Evolutionary conservation across 2,329 filamentous ascomycete genomes (phyloP), one percentile per base, ranked within the genome.

Genomic region (Fusarium sp.): DNA sequence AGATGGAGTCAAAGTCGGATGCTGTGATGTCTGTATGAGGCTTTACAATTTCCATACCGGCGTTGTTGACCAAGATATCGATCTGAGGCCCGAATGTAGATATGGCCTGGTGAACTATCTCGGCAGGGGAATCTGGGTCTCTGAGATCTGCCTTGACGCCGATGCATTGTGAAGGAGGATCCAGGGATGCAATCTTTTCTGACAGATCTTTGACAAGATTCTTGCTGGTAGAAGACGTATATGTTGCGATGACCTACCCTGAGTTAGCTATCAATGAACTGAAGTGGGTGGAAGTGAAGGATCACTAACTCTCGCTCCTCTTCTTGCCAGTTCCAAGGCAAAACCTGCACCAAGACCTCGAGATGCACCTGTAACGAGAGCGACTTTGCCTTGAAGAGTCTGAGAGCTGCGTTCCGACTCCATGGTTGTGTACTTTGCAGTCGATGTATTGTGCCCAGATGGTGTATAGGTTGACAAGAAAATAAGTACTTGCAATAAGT

Each of bases 311-410:
- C 47, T 65, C 6, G 56, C 61, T 11, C 61, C 61, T 46, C 61
- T 58, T 31, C 19, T 32, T n/a, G 61, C 61, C 7, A 64, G 26
- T 22, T 64, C 61, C 3, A 58, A 46, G 2, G 61, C 56, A 25
- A 64, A 64, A 2, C 61, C 56, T 1, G 41, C 61, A 1, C 61
- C 61, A 2, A 64, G 61, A 7, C 61, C 61, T 5, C 61, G 36
- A 19, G 61, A 64, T 8, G 61, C 61, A 2, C 61, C 61, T 3
- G 61, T 65, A 1, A 65, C 1, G 3, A 64, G 28, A 9, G 61
- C 61, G 4, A 65, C 56, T 6, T 64, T 64, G 6, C 61, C 61
- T 13, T 62, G n/a, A 6, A 64, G 61, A 0, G 61, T 64, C 1
- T 53, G 61, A 6, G 38, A 53, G 7, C 31, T 65, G 10, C 4